Base-by-base conservation (phyloP, 768 basidiomycete species). In the Russula abietina region DNA sequence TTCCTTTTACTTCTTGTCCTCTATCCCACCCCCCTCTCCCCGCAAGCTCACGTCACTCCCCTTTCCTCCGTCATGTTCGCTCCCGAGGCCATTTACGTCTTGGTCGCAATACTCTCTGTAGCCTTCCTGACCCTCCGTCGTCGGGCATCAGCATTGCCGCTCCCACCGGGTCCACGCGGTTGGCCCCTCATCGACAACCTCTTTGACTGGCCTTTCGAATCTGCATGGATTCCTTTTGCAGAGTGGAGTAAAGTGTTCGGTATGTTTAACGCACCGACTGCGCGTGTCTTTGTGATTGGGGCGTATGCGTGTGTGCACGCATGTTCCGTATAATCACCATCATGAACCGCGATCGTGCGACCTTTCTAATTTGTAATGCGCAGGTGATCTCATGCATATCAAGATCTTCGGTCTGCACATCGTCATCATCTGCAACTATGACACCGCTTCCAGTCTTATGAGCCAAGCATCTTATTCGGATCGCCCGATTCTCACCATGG, bases 111-210 rank as follows among this genome's bases (percentile, higher is more conserved):
- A 30, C 41, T 66, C 16, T 26, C 53, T 10, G 32, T 64, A 14
- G 53, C 48, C 7, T 45, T 64, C 48, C 52, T 66, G 19, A 48
- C 64, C 32, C 57, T 26, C 62, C 50, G 62, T 32, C 58, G 65
- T 11, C 57, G 61, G 19, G 65, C 53, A 19, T 63, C 61, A 9
- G 12, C 56, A 3, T 22, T 57, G 17, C 65, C 57, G 6, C 55
- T 59, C 26, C 68, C 68, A 12, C 68, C 68, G 19, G 67, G 68
- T n/a, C 68, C 68, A n/a, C 55, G 52, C 14, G 64, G 67, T 11
- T 60, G 61, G 46, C 68, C 68, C 2, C 39, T 69, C 43, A 61
- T 65, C 45, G 58, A 51, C 4, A 67, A 69, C 46, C 58, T 70
- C 32, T 57, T 68, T 26, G 58, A 67, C 48, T 59, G 66, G 61